Evolutionary conservation across 140 eudicot species (phyloP), one percentile per base, ranked within the genome.

Genomic region (Flaveria floridana): DNA sequence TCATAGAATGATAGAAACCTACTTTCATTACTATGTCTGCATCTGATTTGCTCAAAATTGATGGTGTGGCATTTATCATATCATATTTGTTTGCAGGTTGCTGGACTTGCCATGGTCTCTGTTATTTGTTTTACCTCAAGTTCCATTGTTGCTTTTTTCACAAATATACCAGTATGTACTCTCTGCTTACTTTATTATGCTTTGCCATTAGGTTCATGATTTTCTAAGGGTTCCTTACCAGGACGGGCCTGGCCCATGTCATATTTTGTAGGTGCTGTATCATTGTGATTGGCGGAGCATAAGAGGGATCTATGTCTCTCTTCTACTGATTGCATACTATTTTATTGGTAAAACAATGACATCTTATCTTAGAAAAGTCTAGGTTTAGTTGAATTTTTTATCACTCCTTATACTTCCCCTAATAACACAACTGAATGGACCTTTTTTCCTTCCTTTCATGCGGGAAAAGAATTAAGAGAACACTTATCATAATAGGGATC

Each of bases 31-130:
- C 15, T 9, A 4, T 62, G 18, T 63, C 47, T 63, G n/a, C 21
- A 63, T 30, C 50, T 16, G 71, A 65, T 37, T 25, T 61, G 67
- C 18, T 2, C 11, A 7, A 28, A 63, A 34, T 13, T 20, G 56
- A 68, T 25, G 37, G 37, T 7, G 59, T 65, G 21, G 62, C 46
- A 39, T 75, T 26, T 16, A 25, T 73, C 61, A 30, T 62, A 69
- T 7, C 59, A 1, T 37, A 2, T n/a, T 42, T 55, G n/a, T 71
- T 51, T 84, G 81, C 86, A 93, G 98, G 97, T 94, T 81, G 85
- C 91, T 34, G 96, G 99, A 37, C 80, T 94, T 82, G 99, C 99
- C 19, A 52, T 81, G 47, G 97, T 94, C 46, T 88, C 94, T 73
- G 87, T 90, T 57, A 12, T 90, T 48, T 81, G 97, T 79, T 94